Base-by-base conservation (phyloP, 257 asterid species). In the Scutellaria barbata region DNA sequence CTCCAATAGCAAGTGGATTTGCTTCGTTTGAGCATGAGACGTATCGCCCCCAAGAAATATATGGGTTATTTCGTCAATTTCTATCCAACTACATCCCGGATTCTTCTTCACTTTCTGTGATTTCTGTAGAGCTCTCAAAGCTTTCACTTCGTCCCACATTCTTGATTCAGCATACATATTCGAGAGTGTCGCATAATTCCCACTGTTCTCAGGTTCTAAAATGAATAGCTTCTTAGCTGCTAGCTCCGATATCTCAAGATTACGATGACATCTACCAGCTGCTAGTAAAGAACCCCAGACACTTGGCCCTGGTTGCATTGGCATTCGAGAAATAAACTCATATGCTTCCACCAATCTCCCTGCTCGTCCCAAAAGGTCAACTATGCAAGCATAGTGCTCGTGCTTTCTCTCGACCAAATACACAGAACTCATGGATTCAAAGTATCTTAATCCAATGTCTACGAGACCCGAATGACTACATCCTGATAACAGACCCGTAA, bases 261-360 rank as follows among this genome's bases (percentile, higher is more conserved):
- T 92, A 14, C 84, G 85, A 9, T 87, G 92, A 54, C 80, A 78
- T 62, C 87, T 74, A 60, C 90, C 82, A 1, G 92, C 85, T 50
- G 96, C 86, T n/a, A 90, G 86, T 56, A 92, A 80, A 18, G 98
- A 74, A 30, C 98, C 98, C 96, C 96, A 92, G 8, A 87, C 82
- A 68, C 96, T 90, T 9, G 90, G 74, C 50, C 95, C 96, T 0
- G 96, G 87, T 62, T 72, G 80, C 90, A 92, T 81, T 54, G 96
- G 92, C 97, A 92, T 90, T 71, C 41, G 63, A 54, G 73, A 63
- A 20, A 85, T 79, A 61, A 88, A 71, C 20, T 82, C 78, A 48
- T 85, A 86, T 1, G 98, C 96, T 77, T 90, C 92, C 65, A 81
- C 92, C 55, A 90, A 74, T 65, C 88, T 74, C 62, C 98, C 96